Conservation (phyloP, 805 yeast genomes). For the Cyberlindnera xylosilytica region DNA sequence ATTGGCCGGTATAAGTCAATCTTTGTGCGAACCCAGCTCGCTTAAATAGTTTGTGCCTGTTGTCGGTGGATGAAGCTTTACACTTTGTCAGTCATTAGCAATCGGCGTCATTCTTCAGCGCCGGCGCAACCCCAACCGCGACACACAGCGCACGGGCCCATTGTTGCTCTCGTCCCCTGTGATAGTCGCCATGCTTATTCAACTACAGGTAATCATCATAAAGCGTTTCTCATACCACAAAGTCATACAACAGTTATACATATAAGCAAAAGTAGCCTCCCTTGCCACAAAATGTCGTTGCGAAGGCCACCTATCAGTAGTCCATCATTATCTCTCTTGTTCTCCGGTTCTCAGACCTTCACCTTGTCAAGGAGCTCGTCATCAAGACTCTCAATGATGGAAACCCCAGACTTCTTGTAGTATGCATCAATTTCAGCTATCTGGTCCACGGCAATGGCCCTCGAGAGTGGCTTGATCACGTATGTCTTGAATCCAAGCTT, state of each 20-base stretch:
- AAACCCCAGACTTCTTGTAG: conserved; percentile 34
- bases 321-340: no score
- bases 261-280: no score
- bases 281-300: no score
- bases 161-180: neutral
- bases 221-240: neutral
- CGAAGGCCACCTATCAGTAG: no score
- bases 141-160: neutral
- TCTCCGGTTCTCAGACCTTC: neutral
- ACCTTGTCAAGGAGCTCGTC: conserved; percentile 4
- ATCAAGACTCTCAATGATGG: conserved; percentile 19
- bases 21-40: no score
- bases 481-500: conserved; percentile 58
- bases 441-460: conserved; percentile 50
- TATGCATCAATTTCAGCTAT: conserved; percentile 32
- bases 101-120: neutral
- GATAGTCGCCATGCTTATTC: no score
- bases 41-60: no score
- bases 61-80: neutral
- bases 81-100: conserved; percentile 9
- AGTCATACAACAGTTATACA: no score
- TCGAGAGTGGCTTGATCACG: conserved; percentile 56
- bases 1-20: no score
- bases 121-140: neutral
- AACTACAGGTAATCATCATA: neutral